phyloP scores from a whole-genome alignment of 495 filamentous ascomycete genomes.

The Hypoxylon intermedium region DNA sequence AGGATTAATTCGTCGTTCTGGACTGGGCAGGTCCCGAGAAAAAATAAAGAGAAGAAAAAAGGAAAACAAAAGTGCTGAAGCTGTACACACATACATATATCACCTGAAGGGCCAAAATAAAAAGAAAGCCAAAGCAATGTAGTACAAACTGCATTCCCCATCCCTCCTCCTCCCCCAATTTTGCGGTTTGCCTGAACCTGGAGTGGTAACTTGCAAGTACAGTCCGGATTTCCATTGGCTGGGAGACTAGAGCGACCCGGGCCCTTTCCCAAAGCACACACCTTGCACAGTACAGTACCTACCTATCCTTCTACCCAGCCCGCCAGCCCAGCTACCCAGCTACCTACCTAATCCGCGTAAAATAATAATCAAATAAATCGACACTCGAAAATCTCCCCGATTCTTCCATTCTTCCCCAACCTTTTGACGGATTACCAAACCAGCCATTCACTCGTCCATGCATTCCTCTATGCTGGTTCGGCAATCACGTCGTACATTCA shows the following conservation, averaged over 20 bases:
- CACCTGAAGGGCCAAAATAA: not conserved
- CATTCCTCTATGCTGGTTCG: constrained; percentile 40
- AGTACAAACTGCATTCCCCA: constrained; percentile 10
- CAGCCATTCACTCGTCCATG: constrained; percentile 39
- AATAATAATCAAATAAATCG: constrained; percentile 26
- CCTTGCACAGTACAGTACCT: not conserved
- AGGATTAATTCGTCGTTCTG: not conserved
- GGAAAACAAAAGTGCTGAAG: not conserved
- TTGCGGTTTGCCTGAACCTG: constrained; percentile 19
- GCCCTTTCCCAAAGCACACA: constrained; percentile 10
- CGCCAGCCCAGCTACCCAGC: not conserved
- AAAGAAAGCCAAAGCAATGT: constrained; percentile 18
- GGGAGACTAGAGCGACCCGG: constrained; percentile 16
- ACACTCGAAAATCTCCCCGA: constrained; percentile 32
- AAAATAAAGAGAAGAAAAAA: constrained; percentile 6
- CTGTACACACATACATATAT: not conserved
- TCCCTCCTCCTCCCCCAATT: constrained; percentile 20
- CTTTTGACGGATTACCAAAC: constrained; percentile 37
- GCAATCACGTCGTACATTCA: constrained; percentile 40
- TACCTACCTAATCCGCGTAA: constrained; percentile 1
- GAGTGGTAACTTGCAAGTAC: constrained; percentile 12
- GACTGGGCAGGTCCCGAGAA: not conserved
- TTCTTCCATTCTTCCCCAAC: constrained; percentile 40
- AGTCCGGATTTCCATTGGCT: constrained; percentile 25
- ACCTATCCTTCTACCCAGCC: not conserved